Base-by-base conservation (phyloP, 495 filamentous ascomycete species). In the Xylaria venustula region DNA sequence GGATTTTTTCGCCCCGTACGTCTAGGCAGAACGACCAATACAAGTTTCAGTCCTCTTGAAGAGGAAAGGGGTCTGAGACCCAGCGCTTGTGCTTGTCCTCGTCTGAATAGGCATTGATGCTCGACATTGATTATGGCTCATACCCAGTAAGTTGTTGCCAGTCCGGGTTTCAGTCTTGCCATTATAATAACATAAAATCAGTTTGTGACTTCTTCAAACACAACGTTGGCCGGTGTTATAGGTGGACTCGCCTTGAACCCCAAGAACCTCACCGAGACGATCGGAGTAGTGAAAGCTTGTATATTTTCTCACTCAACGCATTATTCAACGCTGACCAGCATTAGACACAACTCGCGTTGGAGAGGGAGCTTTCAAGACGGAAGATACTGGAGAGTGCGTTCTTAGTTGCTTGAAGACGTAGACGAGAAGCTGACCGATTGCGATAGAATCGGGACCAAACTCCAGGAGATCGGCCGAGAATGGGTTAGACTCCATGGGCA, bases 241-340 rank as follows among this genome's bases (percentile, higher is more conserved):
- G 86, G 87, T 53, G 90, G 90, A 8, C 80, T 93, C 11, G 77
- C 77, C 25, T 71, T 88, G 50, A 77, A 79, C 53, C 79, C 78
- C 25, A 71, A 66, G 57, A 78, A 77, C 46, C 75, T 87, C 32
- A 65, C 73, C 58, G 76, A 80, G 55, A 81, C 90, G 49, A 85
- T 93, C 65, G 91, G 91, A 47, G 92, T 97, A 9, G 88, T 93
- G 50, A 97, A 97, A 71, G 92, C 91, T 9, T 88, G 26, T 36
- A 22, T n/a, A 23, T 58, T 14, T 14, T 34, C 42, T 17, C 63
- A 52, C 26, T 37, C 30, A 7, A 19, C 25, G 17, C 28, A 17
- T 42, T 6, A 11, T 14, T 22, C 28, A 25, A 49, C 40, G 51
- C 7, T 25, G 20, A 40, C 48, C 40, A 25, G 8, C 60, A 53